Evolutionary conservation across 352 stramenopile genomes (phyloP).

Genomic region (Globisporangium parvum): DNA sequence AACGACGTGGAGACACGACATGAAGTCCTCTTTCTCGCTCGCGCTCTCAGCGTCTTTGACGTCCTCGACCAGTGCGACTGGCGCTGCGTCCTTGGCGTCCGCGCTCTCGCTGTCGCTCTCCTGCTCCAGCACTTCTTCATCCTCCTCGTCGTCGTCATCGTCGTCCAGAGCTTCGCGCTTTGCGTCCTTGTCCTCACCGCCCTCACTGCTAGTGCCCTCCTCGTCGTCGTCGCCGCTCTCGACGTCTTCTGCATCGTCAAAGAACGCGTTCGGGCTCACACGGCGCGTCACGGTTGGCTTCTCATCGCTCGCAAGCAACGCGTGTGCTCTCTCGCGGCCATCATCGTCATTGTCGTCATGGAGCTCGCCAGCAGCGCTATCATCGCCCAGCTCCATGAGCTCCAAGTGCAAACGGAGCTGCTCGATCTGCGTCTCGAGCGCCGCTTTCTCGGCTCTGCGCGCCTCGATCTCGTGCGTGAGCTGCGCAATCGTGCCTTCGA

Average conservation of each 20-base stretch:
- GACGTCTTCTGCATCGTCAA: slow-evolving; percentile 13
- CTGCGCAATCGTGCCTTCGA: slow-evolving; percentile 22
- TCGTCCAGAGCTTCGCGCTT: slow-evolving; percentile 1
- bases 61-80: neutral
- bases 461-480: slow-evolving; percentile 32
- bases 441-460: slow-evolving; percentile 32
- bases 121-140: neutral
- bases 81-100: slow-evolving; percentile 8
- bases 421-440: slow-evolving; percentile 59
- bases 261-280: slow-evolving; percentile 5
- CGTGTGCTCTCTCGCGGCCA: slow-evolving; percentile 6
- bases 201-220: too few relatives aligned
- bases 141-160: neutral
- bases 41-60: slow-evolving; percentile 16
- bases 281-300: slow-evolving; percentile 7
- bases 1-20: slow-evolving; percentile 29
- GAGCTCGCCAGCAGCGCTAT: neutral
- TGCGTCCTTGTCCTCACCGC: slow-evolving; percentile 5
- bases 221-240: slow-evolving; percentile 20
- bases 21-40: slow-evolving; percentile 38
- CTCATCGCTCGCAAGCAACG: slow-evolving; percentile 3
- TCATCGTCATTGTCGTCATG: slow-evolving; percentile 2
- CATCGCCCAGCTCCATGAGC: slow-evolving; percentile 27
- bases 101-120: neutral
- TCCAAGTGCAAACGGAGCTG: slow-evolving; percentile 51